Percentiles rank a stretch among this genome's conserved stretches.
Conservation (phyloP, 1,284 basidiomycete species). For the Trametes hirsuta region DNA sequence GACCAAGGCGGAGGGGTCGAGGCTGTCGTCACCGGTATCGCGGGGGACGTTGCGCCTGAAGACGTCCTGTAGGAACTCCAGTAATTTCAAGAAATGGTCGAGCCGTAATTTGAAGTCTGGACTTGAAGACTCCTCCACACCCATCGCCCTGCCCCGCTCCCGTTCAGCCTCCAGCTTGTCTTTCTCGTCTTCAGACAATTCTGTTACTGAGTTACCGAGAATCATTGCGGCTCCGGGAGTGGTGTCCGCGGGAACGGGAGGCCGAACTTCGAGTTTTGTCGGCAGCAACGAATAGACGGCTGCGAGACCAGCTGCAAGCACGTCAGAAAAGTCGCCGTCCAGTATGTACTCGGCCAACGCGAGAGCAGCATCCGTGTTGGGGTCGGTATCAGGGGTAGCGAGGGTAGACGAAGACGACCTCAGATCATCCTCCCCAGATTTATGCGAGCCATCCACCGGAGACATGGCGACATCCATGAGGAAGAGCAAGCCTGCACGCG, state of each 20-base stretch:
- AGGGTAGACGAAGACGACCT: slow-evolving; percentile 34
- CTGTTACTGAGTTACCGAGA: slow-evolving; percentile 58
- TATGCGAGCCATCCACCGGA: slow-evolving; percentile 54
- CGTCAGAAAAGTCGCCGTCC: slow-evolving; percentile 95
- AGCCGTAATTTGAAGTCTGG: slow-evolving; percentile 81
- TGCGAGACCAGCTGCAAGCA: slow-evolving; percentile 91
- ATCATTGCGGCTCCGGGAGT: slow-evolving; percentile 57
- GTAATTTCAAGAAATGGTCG: slow-evolving; percentile 86
- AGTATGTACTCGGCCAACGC: slow-evolving; percentile 93
- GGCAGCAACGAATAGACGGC: slow-evolving; percentile 94
- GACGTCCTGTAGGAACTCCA: slow-evolving; percentile 94
- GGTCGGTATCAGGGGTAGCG: slow-evolving; percentile 48
- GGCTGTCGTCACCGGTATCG: slow-evolving; percentile 39
- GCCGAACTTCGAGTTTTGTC: slow-evolving; percentile 76
- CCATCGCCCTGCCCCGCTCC: slow-evolving; percentile 60
- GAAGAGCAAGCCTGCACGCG: slow-evolving; percentile 89
- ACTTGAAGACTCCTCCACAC: slow-evolving; percentile 76
- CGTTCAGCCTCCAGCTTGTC: slow-evolving; percentile 54
- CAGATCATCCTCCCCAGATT: slow-evolving; percentile 39
- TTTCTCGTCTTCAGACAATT: slow-evolving; percentile 52
- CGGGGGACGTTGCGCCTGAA: slow-evolving; percentile 62
- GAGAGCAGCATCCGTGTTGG: slow-evolving; percentile 79
- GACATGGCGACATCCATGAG: slow-evolving; percentile 95
- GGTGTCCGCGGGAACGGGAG: slow-evolving; percentile 46
- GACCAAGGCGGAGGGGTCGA: slow-evolving; percentile 65